phyloP scores from a whole-genome alignment of 345 rosid genomes.

The Citrus australasica region DNA sequence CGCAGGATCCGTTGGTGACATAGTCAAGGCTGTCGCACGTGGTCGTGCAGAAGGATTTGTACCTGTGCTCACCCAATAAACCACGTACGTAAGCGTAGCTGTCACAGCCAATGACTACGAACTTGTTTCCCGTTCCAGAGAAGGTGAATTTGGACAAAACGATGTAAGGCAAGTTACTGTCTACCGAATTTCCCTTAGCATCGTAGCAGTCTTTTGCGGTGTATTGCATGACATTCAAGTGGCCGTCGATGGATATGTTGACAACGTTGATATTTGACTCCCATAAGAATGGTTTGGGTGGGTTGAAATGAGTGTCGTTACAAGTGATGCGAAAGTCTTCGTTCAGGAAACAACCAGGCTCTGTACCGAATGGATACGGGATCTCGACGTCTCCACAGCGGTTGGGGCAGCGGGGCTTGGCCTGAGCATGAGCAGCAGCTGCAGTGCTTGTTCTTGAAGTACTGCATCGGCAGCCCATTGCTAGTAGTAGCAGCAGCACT shows the following conservation, averaged over 20 bases:
- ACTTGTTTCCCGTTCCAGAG: constrained; percentile 11
- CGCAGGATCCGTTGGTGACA: constrained; percentile 12
- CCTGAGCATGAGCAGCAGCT: neutral
- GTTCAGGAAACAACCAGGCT: constrained; percentile 22
- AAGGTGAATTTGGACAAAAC: neutral
- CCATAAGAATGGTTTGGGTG: neutral
- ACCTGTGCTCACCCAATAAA: neutral
- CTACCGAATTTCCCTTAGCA: neutral
- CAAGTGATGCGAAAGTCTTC: constrained; percentile 23
- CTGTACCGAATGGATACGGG: constrained; percentile 40
- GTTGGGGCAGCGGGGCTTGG: constrained; percentile 5
- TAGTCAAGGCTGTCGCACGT: neutral
- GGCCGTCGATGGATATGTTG: constrained; percentile 10
- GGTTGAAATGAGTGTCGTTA: neutral
- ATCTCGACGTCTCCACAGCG: constrained; percentile 29
- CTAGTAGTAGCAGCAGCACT: accelerated
- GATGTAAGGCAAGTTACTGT: neutral
- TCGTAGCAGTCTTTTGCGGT: constrained; percentile 1
- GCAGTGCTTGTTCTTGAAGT: no score
- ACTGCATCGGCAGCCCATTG: no score
- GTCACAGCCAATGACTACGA: constrained; percentile 31
- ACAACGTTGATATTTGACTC: neutral
- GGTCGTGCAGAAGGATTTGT: constrained; percentile 12
- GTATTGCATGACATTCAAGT: neutral
- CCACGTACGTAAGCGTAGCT: neutral